phyloP scores from a whole-genome alignment of 2,329 filamentous ascomycete species.

The Colletotrichum sidae region DNA sequence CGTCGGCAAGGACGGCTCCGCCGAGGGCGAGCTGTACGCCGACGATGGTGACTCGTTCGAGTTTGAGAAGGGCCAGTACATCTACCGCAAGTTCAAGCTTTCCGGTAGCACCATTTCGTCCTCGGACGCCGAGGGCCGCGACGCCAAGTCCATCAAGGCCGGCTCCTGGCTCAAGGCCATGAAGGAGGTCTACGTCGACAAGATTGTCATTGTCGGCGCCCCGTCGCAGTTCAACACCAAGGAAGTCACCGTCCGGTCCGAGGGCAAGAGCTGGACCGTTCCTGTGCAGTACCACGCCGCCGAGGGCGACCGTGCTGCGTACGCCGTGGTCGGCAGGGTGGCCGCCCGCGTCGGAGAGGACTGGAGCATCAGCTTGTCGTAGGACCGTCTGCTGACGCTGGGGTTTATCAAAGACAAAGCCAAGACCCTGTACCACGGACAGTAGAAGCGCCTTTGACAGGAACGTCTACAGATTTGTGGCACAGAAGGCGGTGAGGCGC shows the following conservation, averaged over 20 bases:
- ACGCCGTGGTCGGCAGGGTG: slow-evolving; percentile 64
- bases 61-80: slow-evolving; percentile 85
- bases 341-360: slow-evolving; percentile 64
- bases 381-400: slow-evolving; percentile 17
- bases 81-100: slow-evolving; percentile 84
- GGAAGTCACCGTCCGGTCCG: slow-evolving; percentile 65
- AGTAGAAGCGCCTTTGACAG: no score
- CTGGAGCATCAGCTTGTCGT: slow-evolving; percentile 58
- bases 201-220: slow-evolving; percentile 85
- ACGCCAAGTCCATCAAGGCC: slow-evolving; percentile 65
- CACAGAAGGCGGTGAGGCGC: not conserved
- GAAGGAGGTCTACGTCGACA: slow-evolving; percentile 82
- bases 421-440: no score
- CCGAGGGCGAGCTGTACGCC: slow-evolving; percentile 85
- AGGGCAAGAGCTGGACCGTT: slow-evolving; percentile 65
- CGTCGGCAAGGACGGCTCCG: slow-evolving; percentile 69
- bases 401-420: slow-evolving; percentile 9
- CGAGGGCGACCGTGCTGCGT: slow-evolving; percentile 59
- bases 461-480: no score
- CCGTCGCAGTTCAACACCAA: slow-evolving; percentile 77
- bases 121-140: slow-evolving; percentile 70
- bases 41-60: slow-evolving; percentile 97
- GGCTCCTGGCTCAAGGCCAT: slow-evolving; percentile 84
- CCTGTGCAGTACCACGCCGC: slow-evolving; percentile 70
- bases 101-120: slow-evolving; percentile 72